Evolutionary conservation across 345 rosid genomes (phyloP), one percentile per base, ranked within the genome.

Genomic region (Camelina neglecta): DNA sequence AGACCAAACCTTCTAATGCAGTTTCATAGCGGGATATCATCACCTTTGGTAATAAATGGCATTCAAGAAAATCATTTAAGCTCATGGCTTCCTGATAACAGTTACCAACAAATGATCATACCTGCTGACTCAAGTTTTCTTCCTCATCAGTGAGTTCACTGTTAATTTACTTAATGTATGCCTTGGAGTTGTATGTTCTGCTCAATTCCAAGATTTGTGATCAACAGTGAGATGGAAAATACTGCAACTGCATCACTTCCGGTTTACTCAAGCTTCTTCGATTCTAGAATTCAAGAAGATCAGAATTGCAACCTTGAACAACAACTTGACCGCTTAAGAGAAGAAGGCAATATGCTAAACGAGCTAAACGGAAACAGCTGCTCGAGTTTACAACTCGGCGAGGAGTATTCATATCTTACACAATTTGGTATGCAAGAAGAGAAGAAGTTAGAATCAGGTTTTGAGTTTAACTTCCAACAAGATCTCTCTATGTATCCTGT

Each of bases 71-170:
- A 72, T 24, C 86, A 83, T 18, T 82, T 83, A 5, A n/a, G 84
- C 0, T 53, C 88, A 38, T 88, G 96, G 96, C 83, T 80, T 76
- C 83, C 84, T 21, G 67, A 66, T 33, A 74, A 76, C 74, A 86
- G 82, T 55, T 80, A 72, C 72, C 90, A 84, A 59, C 85, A 83
- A 11, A 48, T 79, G n/a, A 35, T 87, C 35, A 64, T 87, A 75
- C 72, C 83, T 24, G 77, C 67, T 64, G 91, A 83, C 5, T 79
- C 84, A 18, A 83, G 72, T 61, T 80, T 85, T 75, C 82, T 79
- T 16, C 76, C 83, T 18, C 81, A 79, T n/a, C 61, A 76, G 96
- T 88, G 53, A 48, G 57, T 44, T 2, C 8, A 16, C 7, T 8
- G 21, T 26, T 26, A n/a, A 45, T 26, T 12, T 38, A 62, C 39